Percentiles rank a stretch among this genome's conserved stretches.
These are phyloP conservation scores for Suhomyces canberraensis DNA, from an alignment of 805 yeast genomes.

Conservation along the genomic window DNA sequence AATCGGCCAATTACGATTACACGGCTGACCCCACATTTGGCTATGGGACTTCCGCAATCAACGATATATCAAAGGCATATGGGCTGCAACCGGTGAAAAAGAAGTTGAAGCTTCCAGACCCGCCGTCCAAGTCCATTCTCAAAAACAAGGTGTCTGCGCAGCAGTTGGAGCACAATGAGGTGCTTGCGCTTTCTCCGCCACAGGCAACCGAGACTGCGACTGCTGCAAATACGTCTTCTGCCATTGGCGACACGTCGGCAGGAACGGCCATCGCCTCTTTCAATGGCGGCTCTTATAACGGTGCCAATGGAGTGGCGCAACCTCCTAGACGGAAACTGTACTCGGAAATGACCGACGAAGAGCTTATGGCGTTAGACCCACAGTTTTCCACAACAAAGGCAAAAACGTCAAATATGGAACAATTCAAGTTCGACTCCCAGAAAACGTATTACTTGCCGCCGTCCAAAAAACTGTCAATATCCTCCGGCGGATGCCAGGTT, in stretches of 20 bases:
- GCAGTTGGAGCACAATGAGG: conserved; percentile 20
- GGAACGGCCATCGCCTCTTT: neutral
- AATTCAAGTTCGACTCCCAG: conserved; percentile 44
- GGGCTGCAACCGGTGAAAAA: conserved; percentile 10
- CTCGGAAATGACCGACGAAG: conserved; percentile 52
- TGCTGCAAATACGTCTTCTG: conserved; percentile 5
- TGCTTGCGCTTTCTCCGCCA: conserved; percentile 7
- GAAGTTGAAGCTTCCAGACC: conserved; percentile 20
- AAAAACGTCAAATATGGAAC: conserved; percentile 36
- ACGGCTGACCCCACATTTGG: conserved; percentile 19
- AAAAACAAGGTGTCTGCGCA: conserved; percentile 33
- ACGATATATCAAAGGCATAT: conserved; percentile 17
- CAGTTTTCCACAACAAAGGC: conserved; percentile 42
- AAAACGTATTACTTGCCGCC: conserved; percentile 20
- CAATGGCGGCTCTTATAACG: neutral
- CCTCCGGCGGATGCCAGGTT: conserved; percentile 8
- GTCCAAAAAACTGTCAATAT: conserved; percentile 2
- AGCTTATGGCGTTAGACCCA: conserved; percentile 51
- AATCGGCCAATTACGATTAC: conserved; percentile 4
- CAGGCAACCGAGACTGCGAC: conserved; percentile 8
- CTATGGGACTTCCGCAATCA: conserved; percentile 15
- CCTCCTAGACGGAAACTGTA: conserved; percentile 41
- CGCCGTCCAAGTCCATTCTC: conserved; percentile 39
- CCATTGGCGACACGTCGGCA: neutral
- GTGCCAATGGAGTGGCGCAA: neutral